Conservation (phyloP, 495 filamentous ascomycete genomes). For the Penicillium coffeae region DNA sequence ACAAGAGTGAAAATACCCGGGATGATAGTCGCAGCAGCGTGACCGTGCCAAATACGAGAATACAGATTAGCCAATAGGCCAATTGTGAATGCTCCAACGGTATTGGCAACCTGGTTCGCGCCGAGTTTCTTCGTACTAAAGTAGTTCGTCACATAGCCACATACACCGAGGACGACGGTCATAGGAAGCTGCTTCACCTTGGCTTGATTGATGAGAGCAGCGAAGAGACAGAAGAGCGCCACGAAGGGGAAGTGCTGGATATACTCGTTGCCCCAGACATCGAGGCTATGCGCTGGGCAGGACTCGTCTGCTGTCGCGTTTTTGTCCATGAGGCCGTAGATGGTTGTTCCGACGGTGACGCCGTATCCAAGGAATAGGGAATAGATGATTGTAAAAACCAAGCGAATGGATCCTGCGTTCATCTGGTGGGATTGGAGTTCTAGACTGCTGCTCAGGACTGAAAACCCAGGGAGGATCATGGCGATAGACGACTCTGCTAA, state of each 20-base stretch:
- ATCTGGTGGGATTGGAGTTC: slow-evolving; percentile 82
- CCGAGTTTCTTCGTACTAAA: slow-evolving; percentile 65
- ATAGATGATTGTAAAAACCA: slow-evolving; percentile 93
- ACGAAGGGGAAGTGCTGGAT: slow-evolving; percentile 56
- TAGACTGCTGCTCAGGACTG: slow-evolving; percentile 71
- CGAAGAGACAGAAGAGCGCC: slow-evolving; percentile 68
- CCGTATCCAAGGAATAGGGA: slow-evolving; percentile 93
- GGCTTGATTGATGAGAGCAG: slow-evolving; percentile 80
- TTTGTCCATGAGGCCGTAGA: slow-evolving; percentile 75
- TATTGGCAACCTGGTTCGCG: slow-evolving; percentile 73
- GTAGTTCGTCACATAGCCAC: slow-evolving; percentile 76
- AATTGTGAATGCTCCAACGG: slow-evolving; percentile 76
- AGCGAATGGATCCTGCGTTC: slow-evolving; percentile 81
- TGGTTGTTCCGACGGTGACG: slow-evolving; percentile 85
- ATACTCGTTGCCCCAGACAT: slow-evolving; percentile 39
- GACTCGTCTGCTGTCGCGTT: slow-evolving; percentile 65
- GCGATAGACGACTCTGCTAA: slow-evolving; percentile 85
- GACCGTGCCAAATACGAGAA: slow-evolving; percentile 69
- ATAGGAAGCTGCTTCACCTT: slow-evolving; percentile 79
- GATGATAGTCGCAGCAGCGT: slow-evolving; percentile 79
- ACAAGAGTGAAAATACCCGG: slow-evolving; percentile 95
- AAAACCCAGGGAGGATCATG: slow-evolving; percentile 83
- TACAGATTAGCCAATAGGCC: slow-evolving; percentile 84
- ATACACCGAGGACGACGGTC: slow-evolving; percentile 72
- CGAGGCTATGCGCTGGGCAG: slow-evolving; percentile 41